These are phyloP conservation scores for Aspergillus quadricinctus DNA, from an alignment of 2,329 filamentous ascomycete genomes.

Conservation along the genomic window DNA sequence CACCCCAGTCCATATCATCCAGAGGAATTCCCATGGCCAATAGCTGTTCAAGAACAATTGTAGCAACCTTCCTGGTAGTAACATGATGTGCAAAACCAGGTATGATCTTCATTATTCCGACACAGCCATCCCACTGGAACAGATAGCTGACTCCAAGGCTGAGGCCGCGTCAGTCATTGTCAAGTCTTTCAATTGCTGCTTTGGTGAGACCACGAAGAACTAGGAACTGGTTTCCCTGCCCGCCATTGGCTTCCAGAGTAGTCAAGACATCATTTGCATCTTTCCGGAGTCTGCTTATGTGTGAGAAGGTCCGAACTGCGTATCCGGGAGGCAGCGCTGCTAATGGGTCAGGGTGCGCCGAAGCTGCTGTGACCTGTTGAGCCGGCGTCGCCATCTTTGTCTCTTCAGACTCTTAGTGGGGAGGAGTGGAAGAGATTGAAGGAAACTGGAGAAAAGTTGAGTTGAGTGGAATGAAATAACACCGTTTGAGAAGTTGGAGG, in stretches of 20 bases:
- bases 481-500: too few relatives aligned
- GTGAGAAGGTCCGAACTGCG: not conserved
- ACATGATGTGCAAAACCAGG: not conserved
- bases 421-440: too few relatives aligned
- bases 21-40: not conserved
- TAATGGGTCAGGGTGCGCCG: not conserved
- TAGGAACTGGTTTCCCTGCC: not conserved
- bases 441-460: too few relatives aligned
- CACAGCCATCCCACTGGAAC: not conserved
- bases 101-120: not conserved
- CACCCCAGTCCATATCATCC: not conserved
- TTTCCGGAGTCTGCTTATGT: not conserved
- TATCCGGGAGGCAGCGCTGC: not conserved
- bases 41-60: not conserved
- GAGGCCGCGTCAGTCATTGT: not conserved
- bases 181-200: not conserved
- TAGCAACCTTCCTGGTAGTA: not conserved
- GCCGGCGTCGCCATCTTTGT: too few relatives aligned
- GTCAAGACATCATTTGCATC: not conserved
- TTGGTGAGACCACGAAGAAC: not conserved
- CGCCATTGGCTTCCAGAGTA: not conserved
- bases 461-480: too few relatives aligned
- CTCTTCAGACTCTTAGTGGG: too few relatives aligned
- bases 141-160: not conserved
- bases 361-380: too few relatives aligned